Conservation (phyloP, 2,329 filamentous ascomycete genomes). For the Aspergillus flavus region DNA sequence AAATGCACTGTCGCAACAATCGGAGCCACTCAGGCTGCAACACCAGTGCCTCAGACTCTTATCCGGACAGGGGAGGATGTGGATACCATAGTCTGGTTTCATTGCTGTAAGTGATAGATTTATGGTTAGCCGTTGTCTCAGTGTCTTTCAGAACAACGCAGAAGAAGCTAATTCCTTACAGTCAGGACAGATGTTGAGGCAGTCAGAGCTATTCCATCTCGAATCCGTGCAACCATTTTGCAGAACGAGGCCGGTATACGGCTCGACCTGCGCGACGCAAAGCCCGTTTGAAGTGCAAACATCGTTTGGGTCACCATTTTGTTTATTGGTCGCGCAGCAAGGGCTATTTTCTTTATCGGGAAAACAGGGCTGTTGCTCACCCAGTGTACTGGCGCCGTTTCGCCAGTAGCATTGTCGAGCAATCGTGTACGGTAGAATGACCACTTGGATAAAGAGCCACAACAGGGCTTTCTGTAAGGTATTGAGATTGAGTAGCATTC, state of each 20-base stretch:
- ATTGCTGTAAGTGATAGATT: not conserved
- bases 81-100: conserved; percentile 1
- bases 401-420: conserved; percentile 1
- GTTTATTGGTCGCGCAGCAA: conserved; percentile 2
- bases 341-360: not conserved
- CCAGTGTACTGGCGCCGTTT: not conserved
- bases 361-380: conserved; percentile 4
- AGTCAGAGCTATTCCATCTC: conserved; percentile 1
- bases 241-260: not conserved
- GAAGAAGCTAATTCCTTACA: not conserved
- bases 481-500: not conserved
- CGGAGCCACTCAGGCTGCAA: conserved; percentile 5
- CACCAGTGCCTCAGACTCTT: conserved; percentile 9
- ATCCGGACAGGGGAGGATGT: conserved; percentile 5
- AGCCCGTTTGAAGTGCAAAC: not conserved
- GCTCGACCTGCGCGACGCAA: conserved; percentile 3
- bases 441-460: not conserved
- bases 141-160: not conserved
- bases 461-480: not conserved
- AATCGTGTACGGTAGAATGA: not conserved
- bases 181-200: not conserved
- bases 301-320: not conserved
- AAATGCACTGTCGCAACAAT: conserved; percentile 9
- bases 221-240: not conserved
- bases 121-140: too few species aligned